Conservation (phyloP, 2,329 filamentous ascomycete genomes). For the Nectriaceae sp. region DNA sequence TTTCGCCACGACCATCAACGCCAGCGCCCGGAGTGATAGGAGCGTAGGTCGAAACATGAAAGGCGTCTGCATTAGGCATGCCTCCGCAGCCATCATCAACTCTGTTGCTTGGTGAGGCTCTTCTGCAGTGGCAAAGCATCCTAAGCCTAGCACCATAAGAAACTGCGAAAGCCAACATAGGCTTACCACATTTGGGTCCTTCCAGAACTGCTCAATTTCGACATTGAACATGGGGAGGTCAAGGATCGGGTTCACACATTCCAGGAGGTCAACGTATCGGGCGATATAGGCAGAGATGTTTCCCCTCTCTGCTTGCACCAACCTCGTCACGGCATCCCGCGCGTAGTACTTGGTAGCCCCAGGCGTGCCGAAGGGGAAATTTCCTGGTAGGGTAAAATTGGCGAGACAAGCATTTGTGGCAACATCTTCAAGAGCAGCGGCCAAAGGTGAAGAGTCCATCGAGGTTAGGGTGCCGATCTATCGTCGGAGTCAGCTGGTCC, state of each 20-base stretch:
- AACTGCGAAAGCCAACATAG: slow-evolving; percentile 37
- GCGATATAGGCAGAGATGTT: slow-evolving; percentile 30
- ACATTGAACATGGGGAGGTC: slow-evolving; percentile 30
- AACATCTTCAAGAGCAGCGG: slow-evolving; percentile 32
- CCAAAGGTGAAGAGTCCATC: slow-evolving; percentile 28
- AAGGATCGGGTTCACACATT: slow-evolving; percentile 37
- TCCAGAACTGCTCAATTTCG: slow-evolving; percentile 36
- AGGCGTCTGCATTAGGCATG: slow-evolving; percentile 39
- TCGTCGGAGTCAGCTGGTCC: not conserved
- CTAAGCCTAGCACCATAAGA: slow-evolving; percentile 38
- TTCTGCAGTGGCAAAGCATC: slow-evolving; percentile 33
- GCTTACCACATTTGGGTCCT: slow-evolving; percentile 29
- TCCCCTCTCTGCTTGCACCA: slow-evolving; percentile 30
- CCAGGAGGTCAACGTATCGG: slow-evolving; percentile 34
- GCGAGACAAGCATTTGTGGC: slow-evolving; percentile 38
- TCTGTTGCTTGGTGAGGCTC: slow-evolving; percentile 35
- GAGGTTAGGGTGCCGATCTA: slow-evolving; percentile 32
- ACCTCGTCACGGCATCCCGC: slow-evolving; percentile 32
- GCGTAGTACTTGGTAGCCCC: slow-evolving; percentile 35
- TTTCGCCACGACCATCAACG: slow-evolving; percentile 38
- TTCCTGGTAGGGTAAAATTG: slow-evolving; percentile 37
- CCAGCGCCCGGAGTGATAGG: slow-evolving; percentile 31
- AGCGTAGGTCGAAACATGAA: slow-evolving; percentile 40
- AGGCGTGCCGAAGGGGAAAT: slow-evolving; percentile 41
- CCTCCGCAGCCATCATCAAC: slow-evolving; percentile 39